Evolutionary conservation across 768 basidiomycete genomes (phyloP), one percentile per base, ranked within the genome.

Genomic region (Amanita fuliginea): DNA sequence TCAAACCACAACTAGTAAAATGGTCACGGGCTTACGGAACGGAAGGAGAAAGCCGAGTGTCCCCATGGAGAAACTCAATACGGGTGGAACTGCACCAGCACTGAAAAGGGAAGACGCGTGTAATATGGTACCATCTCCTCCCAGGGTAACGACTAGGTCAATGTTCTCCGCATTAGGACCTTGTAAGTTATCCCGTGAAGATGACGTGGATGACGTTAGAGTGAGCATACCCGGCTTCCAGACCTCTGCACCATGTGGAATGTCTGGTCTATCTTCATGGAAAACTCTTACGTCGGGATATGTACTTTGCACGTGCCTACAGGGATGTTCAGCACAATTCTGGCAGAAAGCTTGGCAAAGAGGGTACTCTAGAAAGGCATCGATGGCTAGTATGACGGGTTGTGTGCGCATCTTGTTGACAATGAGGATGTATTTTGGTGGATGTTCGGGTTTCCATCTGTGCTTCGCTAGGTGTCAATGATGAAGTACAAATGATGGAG

Each of bases 101-200:
- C 82, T 86, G 64, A 97, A 97, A 7, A 97, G 68, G 6, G 90
- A 90, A 1, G 93, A 93, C 0, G 91, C 89, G 60, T 94, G 92
- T 1, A 97, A 74, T 43, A 96, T 93, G 4, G 94, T 96, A 7
- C 94, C 94, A 60, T 97, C 94, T 30, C 94, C 94, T 40, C 94
- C 94, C 1, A 97, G 67, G 0, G 94, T 95, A 22, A 96, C 80
- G 16, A 96, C 83, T 7, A 97, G 70, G 61, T 92, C 87, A 51
- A 95, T 86, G 48, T 74, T 75, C 55, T 80, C 70, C 3, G 81
- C 69, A 43, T 67, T 66, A 39, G 69, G 72, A 41, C 74, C 74
- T 70, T n/a, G 56, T 47, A 37, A 36, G 32, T 45, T 30, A 49
- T 39, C 43, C 22, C 51, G 51, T 47, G 18, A 28, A 39, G 16